Percentiles rank a stretch among this genome's conserved stretches.
These are phyloP conservation scores for Leishmania aethiopica DNA, from an alignment of 208 protist genomes.

Conservation along the genomic window DNA sequence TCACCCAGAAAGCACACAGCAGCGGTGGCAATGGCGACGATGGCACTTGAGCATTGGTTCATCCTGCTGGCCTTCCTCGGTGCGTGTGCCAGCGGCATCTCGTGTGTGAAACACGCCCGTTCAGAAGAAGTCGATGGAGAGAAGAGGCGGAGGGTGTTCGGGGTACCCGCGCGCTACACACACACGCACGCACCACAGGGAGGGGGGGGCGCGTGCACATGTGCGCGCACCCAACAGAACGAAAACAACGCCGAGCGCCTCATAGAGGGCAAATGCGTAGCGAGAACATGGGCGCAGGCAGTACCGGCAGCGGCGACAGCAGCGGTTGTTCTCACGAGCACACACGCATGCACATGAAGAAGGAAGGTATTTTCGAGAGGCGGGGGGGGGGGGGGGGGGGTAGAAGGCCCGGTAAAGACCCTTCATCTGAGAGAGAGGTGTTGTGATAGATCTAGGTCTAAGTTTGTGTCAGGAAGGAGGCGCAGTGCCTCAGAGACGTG, in stretches of 20 bases:
- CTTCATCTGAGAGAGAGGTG: background rate
- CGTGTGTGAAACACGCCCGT: background rate
- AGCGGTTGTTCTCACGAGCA: background rate
- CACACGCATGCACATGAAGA: background rate
- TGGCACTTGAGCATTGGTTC: background rate
- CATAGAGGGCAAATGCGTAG: background rate
- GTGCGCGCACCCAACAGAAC: background rate
- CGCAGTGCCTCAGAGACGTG: conserved; percentile 6
- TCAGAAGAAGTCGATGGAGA: background rate
- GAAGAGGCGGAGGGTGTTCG: background rate
- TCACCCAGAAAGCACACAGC: background rate
- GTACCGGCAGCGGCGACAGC: background rate
- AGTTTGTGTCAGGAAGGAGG: background rate
- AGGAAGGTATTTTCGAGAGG: background rate
- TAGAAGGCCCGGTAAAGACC: background rate
- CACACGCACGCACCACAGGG: background rate
- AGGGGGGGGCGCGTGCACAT: background rate
- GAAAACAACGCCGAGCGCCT: background rate
- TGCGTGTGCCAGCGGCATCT: background rate
- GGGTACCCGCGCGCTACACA: background rate
- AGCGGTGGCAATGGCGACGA: background rate
- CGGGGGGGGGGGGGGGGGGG: too few species aligned
- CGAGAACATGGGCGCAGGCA: background rate
- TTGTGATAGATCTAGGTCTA: background rate
- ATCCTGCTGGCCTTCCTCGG: background rate